phyloP scores from a whole-genome alignment of 495 filamentous ascomycete genomes.

The Neurospora sublineolata region DNA sequence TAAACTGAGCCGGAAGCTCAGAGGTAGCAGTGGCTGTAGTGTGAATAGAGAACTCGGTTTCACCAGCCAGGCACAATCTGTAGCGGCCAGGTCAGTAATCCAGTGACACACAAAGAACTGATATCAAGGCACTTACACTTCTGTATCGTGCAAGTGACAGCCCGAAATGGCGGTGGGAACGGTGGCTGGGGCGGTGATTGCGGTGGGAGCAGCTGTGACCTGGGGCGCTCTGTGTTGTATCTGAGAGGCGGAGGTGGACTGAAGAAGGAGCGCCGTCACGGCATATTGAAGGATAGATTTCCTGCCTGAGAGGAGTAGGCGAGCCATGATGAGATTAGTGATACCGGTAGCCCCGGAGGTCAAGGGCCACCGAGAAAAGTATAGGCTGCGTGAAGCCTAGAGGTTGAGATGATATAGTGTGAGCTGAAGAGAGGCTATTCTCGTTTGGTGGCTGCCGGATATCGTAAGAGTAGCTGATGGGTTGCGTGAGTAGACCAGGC shows the following conservation, averaged over 20 bases:
- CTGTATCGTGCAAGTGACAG: slow-evolving; percentile 6
- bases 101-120: background rate
- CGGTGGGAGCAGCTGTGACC: slow-evolving; percentile 1
- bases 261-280: slow-evolving; percentile 2
- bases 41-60: slow-evolving; percentile 5
- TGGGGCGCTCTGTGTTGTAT: slow-evolving; percentile 7
- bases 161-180: slow-evolving; percentile 10
- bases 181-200: background rate
- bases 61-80: slow-evolving; percentile 11
- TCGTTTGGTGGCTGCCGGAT: background rate
- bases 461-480: background rate
- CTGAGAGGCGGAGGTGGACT: slow-evolving; percentile 1
- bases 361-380: background rate
- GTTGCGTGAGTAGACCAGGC: background rate
- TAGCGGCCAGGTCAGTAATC: background rate
- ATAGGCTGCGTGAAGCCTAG: background rate
- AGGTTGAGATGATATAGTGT: background rate
- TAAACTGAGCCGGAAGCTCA: slow-evolving; percentile 7
- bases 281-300: slow-evolving; percentile 8
- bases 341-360: background rate
- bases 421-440: background rate
- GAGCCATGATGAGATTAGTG: slow-evolving; percentile 5
- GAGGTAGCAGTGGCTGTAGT: slow-evolving; percentile 6
- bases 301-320: background rate
- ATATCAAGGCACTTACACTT: background rate